These are phyloP conservation scores for Aureobasidium sp. DNA, from an alignment of 2,329 filamentous ascomycete species.

Conservation along the genomic window DNA sequence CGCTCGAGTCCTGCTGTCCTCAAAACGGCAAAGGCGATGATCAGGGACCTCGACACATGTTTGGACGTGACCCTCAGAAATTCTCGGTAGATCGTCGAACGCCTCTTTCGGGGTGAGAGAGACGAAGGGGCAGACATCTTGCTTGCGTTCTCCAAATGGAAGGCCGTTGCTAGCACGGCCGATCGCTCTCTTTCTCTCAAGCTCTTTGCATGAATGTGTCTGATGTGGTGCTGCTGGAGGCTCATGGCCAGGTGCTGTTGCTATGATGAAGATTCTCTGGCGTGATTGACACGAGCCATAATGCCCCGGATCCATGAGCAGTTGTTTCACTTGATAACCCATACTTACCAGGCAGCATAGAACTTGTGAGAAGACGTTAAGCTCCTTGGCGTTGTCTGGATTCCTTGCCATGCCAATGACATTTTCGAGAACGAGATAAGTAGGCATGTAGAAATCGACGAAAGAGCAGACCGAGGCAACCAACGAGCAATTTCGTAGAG, in stretches of 20 bases:
- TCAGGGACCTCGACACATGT: constrained; percentile 61
- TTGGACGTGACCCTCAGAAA: constrained; percentile 55
- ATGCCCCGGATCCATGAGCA: constrained; percentile 62
- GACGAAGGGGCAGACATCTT: constrained; percentile 53
- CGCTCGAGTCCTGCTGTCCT: constrained; percentile 35
- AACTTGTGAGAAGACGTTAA: constrained; percentile 67
- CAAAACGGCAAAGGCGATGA: constrained; percentile 49
- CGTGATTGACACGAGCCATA: constrained; percentile 61
- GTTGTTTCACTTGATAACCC: constrained; percentile 67
- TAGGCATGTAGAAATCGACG: constrained; percentile 66
- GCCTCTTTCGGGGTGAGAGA: constrained; percentile 50
- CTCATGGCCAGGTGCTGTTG: constrained; percentile 58
- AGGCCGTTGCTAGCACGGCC: constrained; percentile 56
- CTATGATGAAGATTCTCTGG: constrained; percentile 61
- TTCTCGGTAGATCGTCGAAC: constrained; percentile 53
- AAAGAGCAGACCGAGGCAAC: constrained; percentile 69
- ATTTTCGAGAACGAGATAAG: constrained; percentile 73
- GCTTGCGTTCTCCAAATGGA: constrained; percentile 49
- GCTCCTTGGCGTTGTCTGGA: constrained; percentile 29
- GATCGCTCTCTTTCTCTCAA: constrained; percentile 39
- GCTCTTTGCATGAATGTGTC: constrained; percentile 47
- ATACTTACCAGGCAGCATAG: constrained; percentile 66
- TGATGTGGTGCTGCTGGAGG: constrained; percentile 51
- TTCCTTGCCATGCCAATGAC: constrained; percentile 57
- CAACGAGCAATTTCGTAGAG: constrained; percentile 66